Percentiles rank a stretch among this genome's conserved stretches.
Conservation (phyloP, 2,329 filamentous ascomycete species). For the Aspergillus sp. region DNA sequence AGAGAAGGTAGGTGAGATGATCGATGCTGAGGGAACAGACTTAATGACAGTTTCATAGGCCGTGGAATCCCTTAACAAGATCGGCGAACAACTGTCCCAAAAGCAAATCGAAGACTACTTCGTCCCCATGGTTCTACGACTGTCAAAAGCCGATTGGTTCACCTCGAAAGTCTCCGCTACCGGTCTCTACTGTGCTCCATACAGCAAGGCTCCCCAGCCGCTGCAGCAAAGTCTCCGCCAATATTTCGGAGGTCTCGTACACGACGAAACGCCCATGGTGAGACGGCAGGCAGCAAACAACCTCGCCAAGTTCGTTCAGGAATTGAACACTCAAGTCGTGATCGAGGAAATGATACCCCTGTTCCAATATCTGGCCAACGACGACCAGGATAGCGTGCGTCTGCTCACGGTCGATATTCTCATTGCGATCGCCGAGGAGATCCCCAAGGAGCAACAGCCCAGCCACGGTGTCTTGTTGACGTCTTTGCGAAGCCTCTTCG, state of each 20-base stretch:
- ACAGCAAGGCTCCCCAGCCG: constrained; percentile 83
- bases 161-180: constrained; percentile 98
- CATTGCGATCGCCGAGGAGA: constrained; percentile 93
- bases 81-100: constrained; percentile 86
- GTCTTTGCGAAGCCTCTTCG: constrained; percentile 87
- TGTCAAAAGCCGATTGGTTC: constrained; percentile 99
- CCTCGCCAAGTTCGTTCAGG: constrained; percentile 94
- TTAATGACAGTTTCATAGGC: constrained; percentile 57
- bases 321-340: constrained; percentile 87
- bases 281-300: constrained; percentile 95
- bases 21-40: constrained; percentile 2
- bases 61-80: constrained; percentile 98
- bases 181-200: constrained; percentile 89
- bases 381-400: constrained; percentile 97
- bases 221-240: constrained; percentile 88
- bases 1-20: constrained; percentile 72
- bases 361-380: constrained; percentile 93
- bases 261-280: constrained; percentile 99
- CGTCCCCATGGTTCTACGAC: constrained; percentile 89
- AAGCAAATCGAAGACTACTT: constrained; percentile 97
- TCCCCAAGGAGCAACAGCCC: constrained; percentile 96
- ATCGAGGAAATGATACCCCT: constrained; percentile 99
- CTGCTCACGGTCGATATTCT: constrained; percentile 94
- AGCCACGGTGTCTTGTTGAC: constrained; percentile 92
- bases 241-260: constrained; percentile 88